Conservation (phyloP, 2,329 filamentous ascomycete species). For the Kalmusia sp. region DNA sequence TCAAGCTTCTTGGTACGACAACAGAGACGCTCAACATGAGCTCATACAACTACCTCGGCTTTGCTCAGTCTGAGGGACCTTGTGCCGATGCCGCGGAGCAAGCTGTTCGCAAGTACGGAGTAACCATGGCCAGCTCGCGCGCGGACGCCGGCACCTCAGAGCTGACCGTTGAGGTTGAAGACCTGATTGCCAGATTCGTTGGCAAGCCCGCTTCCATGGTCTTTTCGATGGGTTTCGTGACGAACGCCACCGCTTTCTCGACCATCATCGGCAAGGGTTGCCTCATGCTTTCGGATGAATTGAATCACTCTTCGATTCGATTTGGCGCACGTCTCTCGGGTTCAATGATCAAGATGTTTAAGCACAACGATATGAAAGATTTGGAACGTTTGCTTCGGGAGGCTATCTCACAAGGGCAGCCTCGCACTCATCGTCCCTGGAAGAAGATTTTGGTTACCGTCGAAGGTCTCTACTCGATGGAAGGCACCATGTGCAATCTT, state of each 20-base stretch:
- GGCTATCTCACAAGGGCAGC: slow-evolving; percentile 94
- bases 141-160: slow-evolving; percentile 87
- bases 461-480: slow-evolving; percentile 98
- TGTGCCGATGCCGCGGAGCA: slow-evolving; percentile 94
- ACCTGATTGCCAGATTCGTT: slow-evolving; percentile 86
- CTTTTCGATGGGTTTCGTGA: slow-evolving; percentile 99
- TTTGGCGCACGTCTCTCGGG: slow-evolving; percentile 93
- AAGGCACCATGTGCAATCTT: slow-evolving; percentile 98
- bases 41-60: slow-evolving; percentile 99
- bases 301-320: slow-evolving; percentile 97
- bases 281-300: slow-evolving; percentile 92
- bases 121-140: slow-evolving; percentile 81
- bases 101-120: slow-evolving; percentile 81
- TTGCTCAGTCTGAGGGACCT: slow-evolving; percentile 95
- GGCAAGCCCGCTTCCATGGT: slow-evolving; percentile 95
- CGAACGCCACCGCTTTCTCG: slow-evolving; percentile 91
- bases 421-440: slow-evolving; percentile 97
- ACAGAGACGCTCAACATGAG: slow-evolving; percentile 98
- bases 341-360: slow-evolving; percentile 94
- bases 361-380: slow-evolving; percentile 93
- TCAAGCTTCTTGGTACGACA: slow-evolving; percentile 85
- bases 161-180: slow-evolving; percentile 86
- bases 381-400: slow-evolving; percentile 88
- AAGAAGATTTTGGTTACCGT: slow-evolving; percentile 98
- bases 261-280: slow-evolving; percentile 92